phyloP scores from a whole-genome alignment of 441 rosid genomes.

The Pelargonium myrrhifolium region DNA sequence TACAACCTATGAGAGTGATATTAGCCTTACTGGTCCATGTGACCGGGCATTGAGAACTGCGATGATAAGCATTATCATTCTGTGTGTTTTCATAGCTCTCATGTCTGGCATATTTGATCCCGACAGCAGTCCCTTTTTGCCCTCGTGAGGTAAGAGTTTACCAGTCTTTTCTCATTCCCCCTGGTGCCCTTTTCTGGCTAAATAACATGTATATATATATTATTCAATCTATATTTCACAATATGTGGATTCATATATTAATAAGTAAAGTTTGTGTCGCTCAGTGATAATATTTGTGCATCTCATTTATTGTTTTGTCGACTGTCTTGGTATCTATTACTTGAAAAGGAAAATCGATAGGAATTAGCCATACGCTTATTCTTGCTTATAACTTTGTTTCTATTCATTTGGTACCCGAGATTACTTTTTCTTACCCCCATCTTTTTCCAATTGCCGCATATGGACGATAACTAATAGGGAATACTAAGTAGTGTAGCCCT shows the following conservation, averaged over 20 bases:
- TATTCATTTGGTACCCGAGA: neutral
- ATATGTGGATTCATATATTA: neutral
- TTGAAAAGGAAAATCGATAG: neutral
- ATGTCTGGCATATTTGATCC: conserved; percentile 52
- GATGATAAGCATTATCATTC: conserved; percentile 54
- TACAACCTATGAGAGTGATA: conserved; percentile 23
- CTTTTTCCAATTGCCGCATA: too few species aligned
- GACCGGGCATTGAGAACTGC: conserved; percentile 51
- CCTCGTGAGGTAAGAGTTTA: conserved; percentile 17
- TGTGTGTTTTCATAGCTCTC: conserved; percentile 46
- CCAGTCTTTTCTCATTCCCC: conserved; percentile 3
- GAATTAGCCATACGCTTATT: too few species aligned
- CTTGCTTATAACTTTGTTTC: neutral
- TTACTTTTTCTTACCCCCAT: too few species aligned
- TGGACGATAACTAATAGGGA: too few species aligned
- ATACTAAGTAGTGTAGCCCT: too few species aligned
- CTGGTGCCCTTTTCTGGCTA: neutral
- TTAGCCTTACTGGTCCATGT: conserved; percentile 32
- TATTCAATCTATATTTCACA: neutral
- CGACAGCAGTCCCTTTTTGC: conserved; percentile 40
- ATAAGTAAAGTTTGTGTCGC: neutral
- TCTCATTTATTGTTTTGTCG: neutral
- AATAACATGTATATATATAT: neutral
- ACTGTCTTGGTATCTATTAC: neutral
- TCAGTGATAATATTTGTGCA: neutral